Base-by-base conservation (phyloP, 2,329 filamentous ascomycete genomes). In the Epichloe scottii region DNA sequence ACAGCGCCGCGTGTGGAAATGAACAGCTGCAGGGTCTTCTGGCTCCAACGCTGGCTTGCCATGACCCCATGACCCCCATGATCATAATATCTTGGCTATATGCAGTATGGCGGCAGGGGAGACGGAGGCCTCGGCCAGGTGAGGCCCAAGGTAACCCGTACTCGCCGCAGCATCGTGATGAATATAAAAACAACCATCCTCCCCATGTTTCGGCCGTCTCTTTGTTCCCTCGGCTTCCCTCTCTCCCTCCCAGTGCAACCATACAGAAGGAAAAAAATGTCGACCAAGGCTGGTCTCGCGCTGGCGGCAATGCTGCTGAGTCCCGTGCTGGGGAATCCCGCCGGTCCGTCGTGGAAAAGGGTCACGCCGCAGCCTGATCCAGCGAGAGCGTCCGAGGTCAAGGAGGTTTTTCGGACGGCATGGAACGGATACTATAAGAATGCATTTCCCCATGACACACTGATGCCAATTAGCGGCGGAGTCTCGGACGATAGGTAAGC, bases 361-460 rank as follows among this genome's bases (percentile, higher is more conserved):
- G 1, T 19, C 3, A 6, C 14, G 6, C 45, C 39, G 8, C 21
- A 42, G 38, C 17, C 49, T 6, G 52, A 53, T 39, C 2, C 26
- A 1, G 14, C 10, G 10, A 51, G 17, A 33, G 49, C 52, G 15
- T 17, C 30, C 1, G 33, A 40, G 5, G 78, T 90, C 48, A 83
- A 80, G 62, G 75, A 80, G 49, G 81, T 81, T 0, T 90, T 89
- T 59, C 72, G 77, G 51, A 75, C 76, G 58, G 82, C 85, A 2
- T 90, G 85, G 84, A 67, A 81, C 50, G 85, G 83, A 1, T 90
- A 91, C 63, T 77, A 79, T 59, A 68, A 79, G 65, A 79, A 86
- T 66, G 87, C 87, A 0, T 90, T 86, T 55, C 85, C 85, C 1
- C 79, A 87, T 57, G 88, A 94, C 63, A 85, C 87, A 44, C 69